Evolutionary conservation across 164 flowering plant species (phyloP).

Genomic region (Protea cynaroides): DNA sequence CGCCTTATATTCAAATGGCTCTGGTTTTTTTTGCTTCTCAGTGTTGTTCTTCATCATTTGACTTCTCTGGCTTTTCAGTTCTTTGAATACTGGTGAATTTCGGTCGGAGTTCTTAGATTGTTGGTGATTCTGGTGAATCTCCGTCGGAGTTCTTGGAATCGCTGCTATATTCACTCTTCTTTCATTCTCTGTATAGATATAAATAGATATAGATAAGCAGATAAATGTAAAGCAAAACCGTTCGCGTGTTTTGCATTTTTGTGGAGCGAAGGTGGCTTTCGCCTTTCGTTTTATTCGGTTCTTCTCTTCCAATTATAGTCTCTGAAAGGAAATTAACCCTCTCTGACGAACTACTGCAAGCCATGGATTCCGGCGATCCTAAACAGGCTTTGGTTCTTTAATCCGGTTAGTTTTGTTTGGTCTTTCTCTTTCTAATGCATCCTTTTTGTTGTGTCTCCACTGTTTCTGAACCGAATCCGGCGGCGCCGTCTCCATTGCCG

Average conservation of each 20-base stretch:
- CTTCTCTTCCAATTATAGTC: not conserved
- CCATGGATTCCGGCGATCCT: not conserved
- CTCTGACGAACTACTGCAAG: not conserved
- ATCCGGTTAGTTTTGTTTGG: not conserved
- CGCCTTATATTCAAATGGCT: too few relatives aligned
- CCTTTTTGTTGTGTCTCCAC: slow-evolving; percentile 30
- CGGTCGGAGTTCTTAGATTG: not conserved
- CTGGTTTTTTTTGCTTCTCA: too few relatives aligned
- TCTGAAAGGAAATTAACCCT: not conserved
- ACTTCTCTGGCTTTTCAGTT: not conserved
- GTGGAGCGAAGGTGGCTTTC: not conserved
- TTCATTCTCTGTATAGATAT: not conserved
- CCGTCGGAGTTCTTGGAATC: not conserved
- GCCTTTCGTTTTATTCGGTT: too few relatives aligned
- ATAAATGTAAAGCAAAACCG: not conserved
- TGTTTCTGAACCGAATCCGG: slow-evolving; percentile 10
- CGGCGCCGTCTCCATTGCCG: slow-evolving; percentile 5
- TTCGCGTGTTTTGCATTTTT: not conserved
- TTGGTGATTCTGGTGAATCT: not conserved
- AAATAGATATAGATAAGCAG: not conserved
- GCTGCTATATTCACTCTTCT: not conserved
- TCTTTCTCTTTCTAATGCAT: slow-evolving; percentile 16
- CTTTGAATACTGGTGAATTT: not conserved
- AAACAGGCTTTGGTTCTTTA: not conserved
- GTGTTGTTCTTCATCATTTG: too few relatives aligned